Conservation (phyloP, 2,329 filamentous ascomycete species). For the Clarireedia paspali region DNA sequence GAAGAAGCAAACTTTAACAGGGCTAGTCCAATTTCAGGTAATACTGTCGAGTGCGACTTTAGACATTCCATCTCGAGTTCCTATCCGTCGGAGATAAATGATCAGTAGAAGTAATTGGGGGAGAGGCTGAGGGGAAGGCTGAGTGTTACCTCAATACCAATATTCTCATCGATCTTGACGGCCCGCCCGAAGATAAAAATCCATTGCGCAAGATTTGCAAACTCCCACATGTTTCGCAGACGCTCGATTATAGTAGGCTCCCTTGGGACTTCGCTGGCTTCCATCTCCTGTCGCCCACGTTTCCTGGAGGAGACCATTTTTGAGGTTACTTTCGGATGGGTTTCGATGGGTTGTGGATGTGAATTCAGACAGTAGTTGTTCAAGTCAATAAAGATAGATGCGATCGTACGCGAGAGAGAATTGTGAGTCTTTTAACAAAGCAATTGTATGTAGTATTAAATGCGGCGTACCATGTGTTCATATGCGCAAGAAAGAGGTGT, state of each 20-base stretch:
- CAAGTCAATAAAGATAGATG: constrained; percentile 3
- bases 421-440: neutral
- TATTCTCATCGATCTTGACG: constrained; percentile 80
- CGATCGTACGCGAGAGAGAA: neutral
- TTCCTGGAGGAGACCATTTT: constrained; percentile 42
- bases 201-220: constrained; percentile 89
- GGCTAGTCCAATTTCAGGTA: constrained; percentile 76
- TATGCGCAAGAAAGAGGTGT: neutral
- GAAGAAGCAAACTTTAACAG: constrained; percentile 91
- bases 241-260: constrained; percentile 45
- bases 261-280: constrained; percentile 25
- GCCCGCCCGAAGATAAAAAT: constrained; percentile 83
- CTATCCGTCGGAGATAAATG: constrained; percentile 39
- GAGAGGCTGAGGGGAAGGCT: constrained; percentile 7
- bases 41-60: constrained; percentile 64
- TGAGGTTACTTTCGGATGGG: constrained; percentile 7
- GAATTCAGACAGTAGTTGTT: constrained; percentile 3
- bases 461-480: neutral
- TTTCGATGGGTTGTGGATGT: neutral
- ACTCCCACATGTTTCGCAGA: constrained; percentile 90
- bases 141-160: constrained; percentile 75
- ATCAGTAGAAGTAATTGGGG: neutral
- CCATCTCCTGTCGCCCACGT: constrained; percentile 39
- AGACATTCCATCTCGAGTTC: constrained; percentile 85
- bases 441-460: neutral